Evolutionary conservation across 495 filamentous ascomycete genomes (phyloP).

Genomic region (Oidiodendron maius): DNA sequence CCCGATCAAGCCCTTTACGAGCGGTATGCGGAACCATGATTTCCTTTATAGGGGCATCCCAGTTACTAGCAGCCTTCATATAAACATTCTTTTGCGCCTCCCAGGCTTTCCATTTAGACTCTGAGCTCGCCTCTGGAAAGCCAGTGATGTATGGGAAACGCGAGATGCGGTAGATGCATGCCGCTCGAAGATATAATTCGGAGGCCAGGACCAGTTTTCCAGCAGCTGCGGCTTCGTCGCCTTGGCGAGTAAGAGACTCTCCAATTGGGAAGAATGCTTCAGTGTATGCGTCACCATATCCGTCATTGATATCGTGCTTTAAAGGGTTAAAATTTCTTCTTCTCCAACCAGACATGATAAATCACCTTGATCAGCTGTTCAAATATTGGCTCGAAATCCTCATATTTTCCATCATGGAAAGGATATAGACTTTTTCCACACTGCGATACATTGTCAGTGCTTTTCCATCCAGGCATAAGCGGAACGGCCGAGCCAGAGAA

Average conservation of each 20-base stretch:
- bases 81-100: slow-evolving; percentile 60
- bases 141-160: slow-evolving; percentile 64
- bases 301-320: slow-evolving; percentile 55
- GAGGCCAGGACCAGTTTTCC: slow-evolving; percentile 40
- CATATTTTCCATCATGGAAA: slow-evolving; percentile 65
- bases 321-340: no score
- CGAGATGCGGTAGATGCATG: slow-evolving; percentile 66
- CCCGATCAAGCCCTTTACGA: slow-evolving; percentile 40
- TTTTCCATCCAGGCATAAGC: not conserved
- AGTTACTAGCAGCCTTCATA: slow-evolving; percentile 49
- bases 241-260: slow-evolving; percentile 42
- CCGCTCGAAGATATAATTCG: slow-evolving; percentile 62
- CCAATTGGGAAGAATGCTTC: slow-evolving; percentile 54
- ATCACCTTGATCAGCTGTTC: slow-evolving; percentile 50
- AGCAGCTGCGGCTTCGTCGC: slow-evolving; percentile 31
- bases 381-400: slow-evolving; percentile 74
- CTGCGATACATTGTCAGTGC: not conserved
- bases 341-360: no score
- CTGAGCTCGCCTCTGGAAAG: slow-evolving; percentile 31
- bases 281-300: slow-evolving; percentile 58
- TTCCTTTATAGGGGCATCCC: slow-evolving; percentile 51
- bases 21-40: slow-evolving; percentile 53
- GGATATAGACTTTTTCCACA: slow-evolving; percentile 51
- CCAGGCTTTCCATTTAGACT: slow-evolving; percentile 57
- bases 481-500: not conserved